Evolutionary conservation across 371 early-diverging fungal species (phyloP).

Genomic region (Massospora cicadina): DNA sequence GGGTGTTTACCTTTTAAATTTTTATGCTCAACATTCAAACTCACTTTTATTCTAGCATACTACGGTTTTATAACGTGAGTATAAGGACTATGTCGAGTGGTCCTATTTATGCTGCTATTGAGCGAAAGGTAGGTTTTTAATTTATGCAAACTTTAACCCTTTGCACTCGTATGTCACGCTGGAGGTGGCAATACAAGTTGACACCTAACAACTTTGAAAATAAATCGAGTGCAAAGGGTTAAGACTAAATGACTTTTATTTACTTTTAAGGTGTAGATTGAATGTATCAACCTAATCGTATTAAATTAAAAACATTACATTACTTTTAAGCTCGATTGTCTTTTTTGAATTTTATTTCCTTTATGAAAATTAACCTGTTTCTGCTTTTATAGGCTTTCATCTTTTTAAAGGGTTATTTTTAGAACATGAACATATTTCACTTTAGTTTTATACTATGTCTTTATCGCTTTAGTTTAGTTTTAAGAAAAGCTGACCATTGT

Average conservation of each 20-base stretch:
- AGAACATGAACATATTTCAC: too few species aligned
- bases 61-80: not conserved
- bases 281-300: not conserved
- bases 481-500: not conserved
- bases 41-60: not conserved
- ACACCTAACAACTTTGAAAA: not conserved
- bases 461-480: not conserved
- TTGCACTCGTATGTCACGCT: too few species aligned
- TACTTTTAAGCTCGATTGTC: not conserved
- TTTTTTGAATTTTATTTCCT: not conserved
- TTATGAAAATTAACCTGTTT: not conserved
- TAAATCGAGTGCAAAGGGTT: not conserved
- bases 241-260: not conserved
- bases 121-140: not conserved
- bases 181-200: not conserved
- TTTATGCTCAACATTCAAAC: not conserved
- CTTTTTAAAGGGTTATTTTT: not conserved
- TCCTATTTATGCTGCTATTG: not conserved
- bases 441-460: not conserved
- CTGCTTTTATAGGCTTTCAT: not conserved
- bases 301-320: not conserved
- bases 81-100: not conserved
- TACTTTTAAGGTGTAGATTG: not conserved
- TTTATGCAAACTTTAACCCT: too few species aligned
- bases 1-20: not conserved